phyloP scores from a whole-genome alignment of 768 basidiomycete species.

The Sporobolomyces pararoseus region DNA sequence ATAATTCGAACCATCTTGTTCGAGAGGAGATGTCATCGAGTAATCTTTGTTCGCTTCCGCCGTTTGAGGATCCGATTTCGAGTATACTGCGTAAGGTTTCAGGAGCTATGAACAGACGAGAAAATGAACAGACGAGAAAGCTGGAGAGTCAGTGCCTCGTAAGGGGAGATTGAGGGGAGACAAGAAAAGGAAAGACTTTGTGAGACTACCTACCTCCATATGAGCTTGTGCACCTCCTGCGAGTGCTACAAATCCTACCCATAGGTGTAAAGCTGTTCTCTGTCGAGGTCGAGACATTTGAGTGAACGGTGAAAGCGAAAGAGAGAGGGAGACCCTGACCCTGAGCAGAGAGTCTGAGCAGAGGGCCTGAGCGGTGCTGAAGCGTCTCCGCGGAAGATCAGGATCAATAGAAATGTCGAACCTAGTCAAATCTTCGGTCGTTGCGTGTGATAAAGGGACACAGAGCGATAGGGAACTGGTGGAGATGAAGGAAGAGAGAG shows the following conservation, averaged over 20 bases:
- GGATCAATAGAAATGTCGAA: too few species aligned
- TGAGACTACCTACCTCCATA: conserved; percentile 28
- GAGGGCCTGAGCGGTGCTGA: too few species aligned
- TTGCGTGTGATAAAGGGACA: too few species aligned
- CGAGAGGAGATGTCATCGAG: conserved; percentile 29
- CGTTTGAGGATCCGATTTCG: conserved; percentile 14
- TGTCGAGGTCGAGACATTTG: not conserved
- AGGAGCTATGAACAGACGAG: conserved; percentile 5
- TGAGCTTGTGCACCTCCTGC: not conserved
- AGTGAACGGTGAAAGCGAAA: too few species aligned
- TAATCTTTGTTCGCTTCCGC: conserved; percentile 21
- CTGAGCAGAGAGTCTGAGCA: too few species aligned
- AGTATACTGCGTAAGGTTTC: conserved; percentile 13
- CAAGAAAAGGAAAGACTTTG: too few species aligned
- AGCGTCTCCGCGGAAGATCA: too few species aligned
- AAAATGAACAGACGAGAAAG: not conserved
- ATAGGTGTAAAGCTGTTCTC: not conserved
- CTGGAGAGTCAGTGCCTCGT: too few species aligned
- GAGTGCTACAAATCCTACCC: not conserved
- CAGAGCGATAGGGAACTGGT: not conserved
- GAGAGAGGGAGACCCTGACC: too few species aligned
- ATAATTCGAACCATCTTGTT: conserved; percentile 1
- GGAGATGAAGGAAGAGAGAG: not conserved
- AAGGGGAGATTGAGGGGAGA: too few species aligned
- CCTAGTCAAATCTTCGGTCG: too few species aligned